Base-by-base conservation (phyloP, 495 filamentous ascomycete genomes). In the Penicillium coprophilum region DNA sequence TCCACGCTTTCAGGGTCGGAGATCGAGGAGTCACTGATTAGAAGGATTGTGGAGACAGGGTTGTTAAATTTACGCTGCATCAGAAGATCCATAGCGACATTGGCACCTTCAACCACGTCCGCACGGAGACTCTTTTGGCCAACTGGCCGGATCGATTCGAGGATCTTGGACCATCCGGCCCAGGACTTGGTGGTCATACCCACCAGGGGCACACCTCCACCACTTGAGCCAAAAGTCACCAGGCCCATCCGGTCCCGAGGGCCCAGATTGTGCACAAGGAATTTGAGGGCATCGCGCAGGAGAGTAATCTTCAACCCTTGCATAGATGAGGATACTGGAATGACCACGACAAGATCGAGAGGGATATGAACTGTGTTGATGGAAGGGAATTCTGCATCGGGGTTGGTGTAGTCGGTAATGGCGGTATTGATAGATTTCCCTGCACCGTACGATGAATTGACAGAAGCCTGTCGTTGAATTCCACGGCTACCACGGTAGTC, bases 21-120 rank as follows among this genome's bases (percentile, higher is more conserved):
- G 3, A 91, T 96, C n/a, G 95, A 96, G 4, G 94, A 96, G 70
- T 99, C 94, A 80, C 94, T 97, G 71, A 99, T 99, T 58, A 99
- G 77, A 69, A 97, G 82, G 61, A 99, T 99, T 9, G 90, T 95
- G 13, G 95, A 94, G 47, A 99, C 85, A 4, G 94, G 94, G 66
- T 99, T 99, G 70, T 87, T 92, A 59, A 91, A 89, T 72, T 96
- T 96, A 59, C 94, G 87, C 69, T 96, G 91, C 94, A 99, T 99
- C 43, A 99, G 80, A 39, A 99, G 77, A 69, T 99, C 94, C 94
- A 99, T 97, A 43, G 94, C 94, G 41, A 97, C 92, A 66, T 99
- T 99, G 34, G 94, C 93, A 53, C 94, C 94, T 63, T 99, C 94
- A 6, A 99, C 94, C 4, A 97, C 94, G 72, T 99, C 94, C 4